Conservation (phyloP, 331 rosid genomes). For the Telfairia occidentalis region DNA sequence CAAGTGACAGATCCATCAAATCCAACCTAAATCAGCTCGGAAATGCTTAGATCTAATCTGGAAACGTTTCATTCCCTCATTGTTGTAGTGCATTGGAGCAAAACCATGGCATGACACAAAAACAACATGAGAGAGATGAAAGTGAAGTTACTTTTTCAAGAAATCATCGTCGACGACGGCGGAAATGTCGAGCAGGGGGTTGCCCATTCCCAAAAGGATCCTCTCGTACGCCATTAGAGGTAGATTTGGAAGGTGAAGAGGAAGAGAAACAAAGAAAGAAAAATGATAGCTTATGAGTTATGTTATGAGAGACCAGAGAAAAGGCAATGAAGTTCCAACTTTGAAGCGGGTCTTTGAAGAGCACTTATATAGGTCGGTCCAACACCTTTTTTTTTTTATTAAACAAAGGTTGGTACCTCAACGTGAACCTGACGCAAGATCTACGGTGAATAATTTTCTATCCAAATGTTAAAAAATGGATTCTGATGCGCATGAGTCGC, state of each 20-base stretch:
- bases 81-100: background rate
- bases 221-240: constrained; percentile 52
- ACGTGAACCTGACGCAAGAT: no score
- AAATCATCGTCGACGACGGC: constrained; percentile 66
- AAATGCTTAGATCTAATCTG: constrained; percentile 1
- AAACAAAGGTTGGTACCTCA: no score
- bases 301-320: no score
- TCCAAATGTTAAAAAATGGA: no score
- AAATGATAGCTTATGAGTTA: background rate
- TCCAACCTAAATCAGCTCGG: background rate
- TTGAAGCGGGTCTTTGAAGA: no score
- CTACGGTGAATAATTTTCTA: no score
- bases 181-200: constrained; percentile 86
- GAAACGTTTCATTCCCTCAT: background rate
- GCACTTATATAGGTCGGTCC: no score
- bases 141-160: constrained; percentile 37
- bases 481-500: no score
- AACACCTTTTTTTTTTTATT: no score
- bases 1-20: background rate
- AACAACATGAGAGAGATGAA: background rate
- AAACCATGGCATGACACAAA: background rate
- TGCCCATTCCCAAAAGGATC: constrained; percentile 81
- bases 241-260: background rate
- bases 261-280: background rate
- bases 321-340: no score